Evolutionary conservation across 495 filamentous ascomycete species (phyloP).

Genomic region (Neurospora sp.): DNA sequence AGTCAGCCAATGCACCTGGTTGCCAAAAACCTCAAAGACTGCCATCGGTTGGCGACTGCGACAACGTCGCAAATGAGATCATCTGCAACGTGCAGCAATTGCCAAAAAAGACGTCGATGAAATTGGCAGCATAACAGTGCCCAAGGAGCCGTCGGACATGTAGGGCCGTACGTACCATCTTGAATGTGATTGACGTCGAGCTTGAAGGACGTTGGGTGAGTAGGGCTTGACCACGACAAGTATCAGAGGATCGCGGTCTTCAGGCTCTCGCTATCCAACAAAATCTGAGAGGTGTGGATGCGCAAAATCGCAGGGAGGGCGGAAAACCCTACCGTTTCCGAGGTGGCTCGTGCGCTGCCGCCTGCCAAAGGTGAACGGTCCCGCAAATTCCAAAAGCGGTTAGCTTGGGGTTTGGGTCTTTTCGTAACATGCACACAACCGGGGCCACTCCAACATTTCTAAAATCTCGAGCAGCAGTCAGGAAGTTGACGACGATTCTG

Average conservation of each 20-base stretch:
- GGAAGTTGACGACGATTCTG: constrained; percentile 26
- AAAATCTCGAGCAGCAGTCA: constrained; percentile 27
- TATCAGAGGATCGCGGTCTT: constrained; percentile 17
- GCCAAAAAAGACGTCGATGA: not conserved
- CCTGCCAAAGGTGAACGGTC: constrained; percentile 2
- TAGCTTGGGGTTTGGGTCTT: constrained; percentile 29
- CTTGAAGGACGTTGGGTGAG: constrained; percentile 23
- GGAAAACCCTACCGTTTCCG: constrained; percentile 23
- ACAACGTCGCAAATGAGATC: not conserved
- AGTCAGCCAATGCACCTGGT: constrained; percentile 17
- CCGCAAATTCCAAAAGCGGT: constrained; percentile 17
- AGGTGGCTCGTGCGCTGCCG: constrained; percentile 13
- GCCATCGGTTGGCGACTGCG: not conserved
- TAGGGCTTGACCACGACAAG: constrained; percentile 22
- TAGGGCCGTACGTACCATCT: constrained; percentile 17
- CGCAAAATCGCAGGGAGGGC: constrained; percentile 24
- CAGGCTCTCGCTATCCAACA: constrained; percentile 17
- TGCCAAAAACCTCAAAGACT: not conserved
- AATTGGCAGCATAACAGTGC: not conserved
- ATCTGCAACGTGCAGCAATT: not conserved
- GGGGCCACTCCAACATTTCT: constrained; percentile 20
- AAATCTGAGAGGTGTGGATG: constrained; percentile 27
- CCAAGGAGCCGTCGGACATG: not conserved
- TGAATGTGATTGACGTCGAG: constrained; percentile 21
- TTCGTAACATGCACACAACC: constrained; percentile 27